These are phyloP conservation scores for Rhytidiadelphus loreus DNA, from an alignment of 225 moss, liverwort and hornwort species.

Conservation along the genomic window DNA sequence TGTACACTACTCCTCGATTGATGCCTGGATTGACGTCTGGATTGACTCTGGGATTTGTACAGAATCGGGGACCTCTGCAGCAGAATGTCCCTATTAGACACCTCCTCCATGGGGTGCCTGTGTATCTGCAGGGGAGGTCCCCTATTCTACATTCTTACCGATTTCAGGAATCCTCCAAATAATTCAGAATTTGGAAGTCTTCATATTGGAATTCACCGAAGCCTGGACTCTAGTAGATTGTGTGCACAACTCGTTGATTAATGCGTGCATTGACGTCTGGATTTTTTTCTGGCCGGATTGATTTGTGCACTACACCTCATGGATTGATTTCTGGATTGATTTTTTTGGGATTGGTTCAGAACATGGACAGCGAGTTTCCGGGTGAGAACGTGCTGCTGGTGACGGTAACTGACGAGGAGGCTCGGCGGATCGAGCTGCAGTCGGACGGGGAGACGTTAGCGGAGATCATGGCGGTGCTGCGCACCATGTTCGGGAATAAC, in stretches of 20 bases:
- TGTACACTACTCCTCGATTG: neutral
- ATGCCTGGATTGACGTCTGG: neutral
- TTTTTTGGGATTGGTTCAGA: conserved; percentile 8
- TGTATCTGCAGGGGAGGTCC: neutral
- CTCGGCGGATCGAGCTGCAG: conserved; percentile 72
- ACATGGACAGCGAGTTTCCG: conserved; percentile 60
- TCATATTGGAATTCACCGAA: neutral
- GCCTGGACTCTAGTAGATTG: no score
- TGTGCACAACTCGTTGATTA: neutral
- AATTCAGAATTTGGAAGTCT: no score
- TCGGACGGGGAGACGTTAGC: conserved; percentile 29
- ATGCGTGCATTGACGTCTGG: neutral
- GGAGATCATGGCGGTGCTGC: conserved; percentile 57
- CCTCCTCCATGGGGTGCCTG: neutral
- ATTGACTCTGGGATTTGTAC: neutral
- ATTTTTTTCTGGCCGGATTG: neutral
- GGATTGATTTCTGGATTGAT: neutral
- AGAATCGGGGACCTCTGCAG: neutral
- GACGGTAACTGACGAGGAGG: conserved; percentile 72
- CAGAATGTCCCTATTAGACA: neutral
- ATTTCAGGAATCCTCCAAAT: neutral
- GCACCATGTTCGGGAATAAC: conserved; percentile 40
- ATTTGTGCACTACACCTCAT: no score
- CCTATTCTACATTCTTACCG: neutral
- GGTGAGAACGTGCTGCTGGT: conserved; percentile 55